Evolutionary conservation across 139 green algal species (phyloP), one percentile per base, ranked within the genome.

Genomic region (Nannochloris sp.): DNA sequence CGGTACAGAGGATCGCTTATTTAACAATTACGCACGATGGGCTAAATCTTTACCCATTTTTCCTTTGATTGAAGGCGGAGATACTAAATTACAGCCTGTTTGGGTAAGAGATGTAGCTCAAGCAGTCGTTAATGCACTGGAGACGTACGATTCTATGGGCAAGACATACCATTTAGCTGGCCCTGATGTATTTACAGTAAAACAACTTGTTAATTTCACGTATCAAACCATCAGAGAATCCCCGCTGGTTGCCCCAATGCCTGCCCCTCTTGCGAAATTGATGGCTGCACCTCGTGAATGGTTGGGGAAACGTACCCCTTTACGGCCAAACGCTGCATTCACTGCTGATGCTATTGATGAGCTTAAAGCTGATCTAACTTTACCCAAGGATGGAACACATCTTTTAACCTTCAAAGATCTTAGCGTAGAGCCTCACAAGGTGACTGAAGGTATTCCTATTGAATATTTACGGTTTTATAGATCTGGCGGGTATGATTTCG

Each of bases 1-100:
- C 0, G 93, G 93, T 54, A 82, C 85, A 7, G 93, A 98, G 81
- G 93, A 98, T 75, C 72, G 88, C 19, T 78, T 97, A 47, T 86
- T 92, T 62, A 96, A 97, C 77, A 82, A 80, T 63, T 75, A 87
- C 9, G 83, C 93, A 12, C 60, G 78, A 56, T 64, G 89, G 60
- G 51, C 72, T 37, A 81, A 85, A 58, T 81, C 70, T 70, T 67
- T 75, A 45, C 77, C 79, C 8, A 47, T 73, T 55, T 46, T 95
- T 4, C 89, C 88, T 12, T 68, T 97, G n/a, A 64, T 92, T 1
- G 82, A 86, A 46, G 87, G 82, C 12, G 90, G 89, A 2, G 25
- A 63, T 4, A 83, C 70, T 6, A 79, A 70, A 51, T 44, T 84
- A 54, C 64, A 79, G 64, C 88, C 88, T 9, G 71, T 86, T 32